A percentile compares a stretch with the other conserved stretches of the same genome.
Evolutionary conservation across 257 asterid species (phyloP).

Genomic region (Fraxinus pennsylvanica): DNA sequence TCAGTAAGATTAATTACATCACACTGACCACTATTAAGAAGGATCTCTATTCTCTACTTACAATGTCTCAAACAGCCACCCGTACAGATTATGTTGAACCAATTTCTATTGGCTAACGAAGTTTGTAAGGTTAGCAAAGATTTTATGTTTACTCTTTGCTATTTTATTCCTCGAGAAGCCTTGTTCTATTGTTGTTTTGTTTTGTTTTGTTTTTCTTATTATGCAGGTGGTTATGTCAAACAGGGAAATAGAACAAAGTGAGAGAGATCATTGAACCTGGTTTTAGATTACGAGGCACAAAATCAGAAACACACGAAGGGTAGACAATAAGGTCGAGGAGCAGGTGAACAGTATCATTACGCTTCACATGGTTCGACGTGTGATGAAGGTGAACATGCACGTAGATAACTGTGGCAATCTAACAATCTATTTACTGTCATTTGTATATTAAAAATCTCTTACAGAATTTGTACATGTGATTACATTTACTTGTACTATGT

Average conservation of each 20-base stretch:
- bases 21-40: background rate
- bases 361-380: no score
- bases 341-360: no score
- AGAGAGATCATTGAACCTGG: no score
- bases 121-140: background rate
- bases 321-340: no score
- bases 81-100: background rate
- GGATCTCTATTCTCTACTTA: background rate
- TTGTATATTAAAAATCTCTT: background rate
- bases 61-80: background rate
- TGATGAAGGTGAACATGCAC: background rate
- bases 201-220: background rate
- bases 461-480: background rate
- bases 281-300: no score
- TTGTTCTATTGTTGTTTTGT: background rate
- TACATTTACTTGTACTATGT: background rate
- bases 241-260: no score
- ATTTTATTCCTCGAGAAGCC: background rate
- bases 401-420: background rate
- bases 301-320: no score
- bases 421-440: background rate
- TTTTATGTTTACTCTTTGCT: background rate
- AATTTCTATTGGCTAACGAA: background rate
- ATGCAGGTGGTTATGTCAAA: background rate
- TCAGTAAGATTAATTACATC: background rate